Base-by-base conservation (phyloP, 163 green algal species). In the Picocystis sp. region DNA sequence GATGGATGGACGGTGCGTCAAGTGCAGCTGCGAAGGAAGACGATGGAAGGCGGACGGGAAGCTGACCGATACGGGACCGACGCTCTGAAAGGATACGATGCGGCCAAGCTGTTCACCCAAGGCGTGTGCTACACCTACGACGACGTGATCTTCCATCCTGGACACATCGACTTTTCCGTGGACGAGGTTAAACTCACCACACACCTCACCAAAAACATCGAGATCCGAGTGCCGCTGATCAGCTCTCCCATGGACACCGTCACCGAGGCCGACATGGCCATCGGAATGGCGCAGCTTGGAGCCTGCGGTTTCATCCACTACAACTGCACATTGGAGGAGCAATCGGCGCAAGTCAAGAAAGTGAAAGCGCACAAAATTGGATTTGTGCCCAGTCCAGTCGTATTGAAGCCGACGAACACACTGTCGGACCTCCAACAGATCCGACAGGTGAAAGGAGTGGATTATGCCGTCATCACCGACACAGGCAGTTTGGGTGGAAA, bases 251-350 rank as follows among this genome's bases (percentile, higher is more conserved):
- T 96, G 87, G 87, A 96, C 67, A 96, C 86, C 3, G 90, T 98
- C 1, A 97, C 90, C 3, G 89, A 96, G 64, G 71, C 72, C 1
- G 63, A 80, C 34, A 97, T 98, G 90, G 90, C 90, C 14, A 74
- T 87, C 29, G 83, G 84, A 1, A 97, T 98, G 89, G 89, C 89
- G 53, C 75, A 87, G 79, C 47, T 86, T 23, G 90, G 90, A 21
- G 89, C 83, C 55, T 85, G 94, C 56, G 90, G 90, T 22, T 92
- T 98, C 65, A 58, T 98, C 33, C 90, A 98, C 75, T 97, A 97
- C 75, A 98, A 98, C 76, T 86, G 81, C 70, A 88, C 72, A 2
- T 29, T 86, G 0, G 81, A 92, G 59, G 80, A 95, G 71, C 89
- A 98, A 74, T 66, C 85, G 11, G 49, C 57, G 17, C 44, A 80